Evolutionary conservation across 31 red algal genomes (phyloP).

Genomic region (Odonthalia washingtoniensis): DNA sequence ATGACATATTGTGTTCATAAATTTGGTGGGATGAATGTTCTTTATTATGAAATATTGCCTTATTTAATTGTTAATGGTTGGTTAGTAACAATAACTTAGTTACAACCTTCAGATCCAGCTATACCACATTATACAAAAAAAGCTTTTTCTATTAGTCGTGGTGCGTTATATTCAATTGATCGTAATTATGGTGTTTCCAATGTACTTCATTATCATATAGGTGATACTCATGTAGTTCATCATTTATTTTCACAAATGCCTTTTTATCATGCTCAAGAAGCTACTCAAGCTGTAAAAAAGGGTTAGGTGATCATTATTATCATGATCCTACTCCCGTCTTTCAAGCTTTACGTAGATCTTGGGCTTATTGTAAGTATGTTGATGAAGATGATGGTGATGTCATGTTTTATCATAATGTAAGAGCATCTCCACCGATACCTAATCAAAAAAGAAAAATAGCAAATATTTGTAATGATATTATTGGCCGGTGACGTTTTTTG

Average conservation of each 20-base stretch:
- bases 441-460: too few relatives aligned
- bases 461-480: too few relatives aligned
- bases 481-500: too few relatives aligned
- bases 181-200: constrained; percentile 91
- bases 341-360: constrained; percentile 74
- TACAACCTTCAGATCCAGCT: constrained; percentile 91
- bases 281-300: constrained; percentile 85
- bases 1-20: constrained; percentile 43
- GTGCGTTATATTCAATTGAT: constrained; percentile 89
- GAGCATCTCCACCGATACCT: too few relatives aligned
- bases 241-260: constrained; percentile 98
- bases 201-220: constrained; percentile 96
- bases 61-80: constrained; percentile 95
- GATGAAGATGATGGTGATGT: constrained; percentile 73
- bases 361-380: constrained; percentile 87
- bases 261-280: constrained; percentile 91
- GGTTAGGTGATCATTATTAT: constrained; percentile 84
- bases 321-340: constrained; percentile 81
- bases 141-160: constrained; percentile 82
- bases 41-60: constrained; percentile 85
- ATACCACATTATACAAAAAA: constrained; percentile 91
- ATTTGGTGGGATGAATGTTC: constrained; percentile 58
- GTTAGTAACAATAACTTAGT: constrained; percentile 92
- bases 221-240: constrained; percentile 94
- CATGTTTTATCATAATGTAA: constrained; percentile 77